These are phyloP conservation scores for Ophiostoma perfectum DNA, from an alignment of 2,329 filamentous ascomycete genomes.

Conservation along the genomic window DNA sequence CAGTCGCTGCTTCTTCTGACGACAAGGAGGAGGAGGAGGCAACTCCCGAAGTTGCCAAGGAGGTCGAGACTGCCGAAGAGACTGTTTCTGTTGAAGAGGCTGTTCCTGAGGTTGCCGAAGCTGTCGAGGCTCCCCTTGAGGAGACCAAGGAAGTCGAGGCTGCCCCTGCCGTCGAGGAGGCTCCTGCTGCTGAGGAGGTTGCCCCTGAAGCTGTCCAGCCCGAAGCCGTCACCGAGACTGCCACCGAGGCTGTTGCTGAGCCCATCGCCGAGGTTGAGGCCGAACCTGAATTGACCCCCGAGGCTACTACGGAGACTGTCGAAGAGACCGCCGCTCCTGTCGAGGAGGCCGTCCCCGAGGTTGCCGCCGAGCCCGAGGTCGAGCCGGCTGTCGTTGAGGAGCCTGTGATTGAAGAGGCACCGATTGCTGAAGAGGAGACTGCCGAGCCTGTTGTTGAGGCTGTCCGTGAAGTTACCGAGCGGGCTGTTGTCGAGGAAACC, in stretches of 20 bases:
- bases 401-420: not conserved
- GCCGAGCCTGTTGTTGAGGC: not conserved
- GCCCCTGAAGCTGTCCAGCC: not conserved
- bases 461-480: not conserved
- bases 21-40: not conserved
- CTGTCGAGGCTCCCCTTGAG: not conserved
- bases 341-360: not conserved
- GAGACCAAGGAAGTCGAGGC: not conserved
- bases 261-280: not conserved
- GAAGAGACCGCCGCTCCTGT: not conserved
- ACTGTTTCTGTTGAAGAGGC: not conserved
- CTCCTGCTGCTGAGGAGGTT: not conserved
- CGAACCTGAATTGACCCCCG: not conserved
- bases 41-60: too few relatives aligned
- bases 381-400: not conserved
- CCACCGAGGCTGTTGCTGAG: not conserved
- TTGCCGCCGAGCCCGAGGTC: not conserved
- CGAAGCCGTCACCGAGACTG: too few relatives aligned
- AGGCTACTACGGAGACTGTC: not conserved
- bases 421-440: not conserved
- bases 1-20: not conserved
- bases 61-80: not conserved
- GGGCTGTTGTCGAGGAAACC: not conserved
- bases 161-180: not conserved
- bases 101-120: not conserved